These are phyloP conservation scores for Neopestalotiopsis sp. DNA, from an alignment of 2,329 filamentous ascomycete species.

Conservation along the genomic window DNA sequence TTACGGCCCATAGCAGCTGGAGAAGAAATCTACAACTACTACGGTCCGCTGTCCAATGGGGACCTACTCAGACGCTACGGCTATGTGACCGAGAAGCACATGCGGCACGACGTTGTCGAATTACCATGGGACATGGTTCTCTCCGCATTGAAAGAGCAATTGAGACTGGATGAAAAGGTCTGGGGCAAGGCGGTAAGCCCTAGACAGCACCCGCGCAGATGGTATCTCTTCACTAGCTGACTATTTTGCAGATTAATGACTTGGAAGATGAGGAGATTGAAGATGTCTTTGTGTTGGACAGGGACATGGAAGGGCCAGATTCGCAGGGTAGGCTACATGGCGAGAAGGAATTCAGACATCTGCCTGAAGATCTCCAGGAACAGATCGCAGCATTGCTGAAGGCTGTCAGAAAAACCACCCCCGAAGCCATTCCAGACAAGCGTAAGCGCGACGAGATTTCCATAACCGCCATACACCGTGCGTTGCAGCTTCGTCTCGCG, in stretches of 20 bases:
- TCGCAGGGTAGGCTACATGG: constrained; percentile 49
- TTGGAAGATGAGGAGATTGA: constrained; percentile 73
- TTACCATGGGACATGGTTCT: constrained; percentile 67
- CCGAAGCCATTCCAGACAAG: constrained; percentile 52
- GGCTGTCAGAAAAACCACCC: constrained; percentile 49
- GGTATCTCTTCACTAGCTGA: constrained; percentile 27
- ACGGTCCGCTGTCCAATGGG: constrained; percentile 81
- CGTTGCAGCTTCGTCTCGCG: constrained; percentile 42
- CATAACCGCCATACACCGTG: constrained; percentile 43
- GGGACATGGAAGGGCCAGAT: constrained; percentile 56
- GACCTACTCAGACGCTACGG: constrained; percentile 86
- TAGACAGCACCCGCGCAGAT: background rate
- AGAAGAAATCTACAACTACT: constrained; percentile 87
- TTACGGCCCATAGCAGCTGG: constrained; percentile 71
- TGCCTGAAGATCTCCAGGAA: constrained; percentile 57
- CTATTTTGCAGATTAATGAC: constrained; percentile 38
- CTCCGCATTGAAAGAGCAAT: constrained; percentile 44
- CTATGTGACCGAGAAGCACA: constrained; percentile 81
- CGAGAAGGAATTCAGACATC: constrained; percentile 41
- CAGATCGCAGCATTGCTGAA: constrained; percentile 58
- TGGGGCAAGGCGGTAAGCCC: constrained; percentile 48
- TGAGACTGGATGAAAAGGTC: constrained; percentile 42
- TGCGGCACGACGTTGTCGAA: constrained; percentile 83
- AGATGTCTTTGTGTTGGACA: constrained; percentile 74
- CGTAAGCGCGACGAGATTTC: constrained; percentile 52